Evolutionary conservation across 1,284 basidiomycete genomes (phyloP), one percentile per base, ranked within the genome.

Genomic region (Inonotus hispidus): DNA sequence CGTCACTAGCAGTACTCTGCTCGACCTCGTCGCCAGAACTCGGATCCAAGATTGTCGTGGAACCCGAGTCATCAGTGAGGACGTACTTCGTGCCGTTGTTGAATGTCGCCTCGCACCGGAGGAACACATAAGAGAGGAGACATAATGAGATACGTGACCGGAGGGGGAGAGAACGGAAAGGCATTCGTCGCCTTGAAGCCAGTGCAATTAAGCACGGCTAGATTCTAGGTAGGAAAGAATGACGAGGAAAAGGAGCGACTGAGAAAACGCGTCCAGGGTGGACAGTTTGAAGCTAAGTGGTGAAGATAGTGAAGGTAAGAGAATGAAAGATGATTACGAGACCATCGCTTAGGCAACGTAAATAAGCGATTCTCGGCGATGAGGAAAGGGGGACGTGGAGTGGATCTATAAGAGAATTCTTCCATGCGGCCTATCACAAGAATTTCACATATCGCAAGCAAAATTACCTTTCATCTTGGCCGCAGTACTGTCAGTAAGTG

Each of bases 1-100:
- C 85, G 67, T 88, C 86, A 2, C 82, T 76, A 1, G 81, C 85
- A 5, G 73, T 59, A 0, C 79, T 81, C 70, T 88, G 86, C 2
- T 77, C 70, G 16, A 87, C 75, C 27, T 69, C 57, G 49, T 74
- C 66, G 16, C 72, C 70, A 0, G 81, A 81, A 27, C 45, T 25
- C 3, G 81, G 71, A 63, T 83, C 75, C 63, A 81, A 72, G 19
- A 85, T 77, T 56, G 71, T 56, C 1, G 71, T 70, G 38, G 71
- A 75, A 8, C 81, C 84, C 16, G 76, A 72, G 2, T 68, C 67
- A 61, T 76, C 74, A 46, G 70, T 72, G 54, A 81, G 70, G 54
- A 78, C 66, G 65, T 59, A 52, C 13, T 41, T 54, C 32, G 61
- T 62, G 46, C 61, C 61, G 35, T 62, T 59, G 27, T 39, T 16